A percentile compares a stretch with the other conserved stretches of the same genome.
These are phyloP conservation scores for Teunomyces panamensis DNA, from an alignment of 805 yeast genomes.

Conservation along the genomic window DNA sequence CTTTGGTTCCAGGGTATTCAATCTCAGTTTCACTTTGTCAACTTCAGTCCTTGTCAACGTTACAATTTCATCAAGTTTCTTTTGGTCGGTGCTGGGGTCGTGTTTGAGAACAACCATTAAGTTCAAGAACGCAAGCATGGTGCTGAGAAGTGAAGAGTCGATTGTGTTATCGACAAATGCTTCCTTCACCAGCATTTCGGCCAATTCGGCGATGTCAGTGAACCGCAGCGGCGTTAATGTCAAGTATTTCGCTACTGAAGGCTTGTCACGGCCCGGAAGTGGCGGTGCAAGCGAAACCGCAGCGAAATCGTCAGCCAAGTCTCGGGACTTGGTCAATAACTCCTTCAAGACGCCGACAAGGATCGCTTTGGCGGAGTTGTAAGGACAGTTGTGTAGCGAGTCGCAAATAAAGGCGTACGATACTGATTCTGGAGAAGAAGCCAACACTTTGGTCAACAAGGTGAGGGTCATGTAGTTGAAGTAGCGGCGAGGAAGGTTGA, in stretches of 20 bases:
- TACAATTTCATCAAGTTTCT: conserved; percentile 14
- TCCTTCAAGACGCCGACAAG: conserved; percentile 69
- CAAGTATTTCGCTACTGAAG: conserved; percentile 37
- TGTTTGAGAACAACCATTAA: conserved; percentile 39
- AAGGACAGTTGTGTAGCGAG: conserved; percentile 65
- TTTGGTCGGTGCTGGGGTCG: conserved; percentile 15
- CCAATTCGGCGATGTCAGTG: conserved; percentile 41
- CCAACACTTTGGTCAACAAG: conserved; percentile 60
- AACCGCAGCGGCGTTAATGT: conserved; percentile 41
- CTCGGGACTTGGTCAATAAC: conserved; percentile 42
- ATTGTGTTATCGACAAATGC: conserved; percentile 14
- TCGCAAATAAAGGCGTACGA: conserved; percentile 63
- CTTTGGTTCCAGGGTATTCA: conserved; percentile 4
- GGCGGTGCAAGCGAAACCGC: conserved; percentile 12
- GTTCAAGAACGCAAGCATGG: conserved; percentile 56
- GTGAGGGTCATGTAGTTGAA: conserved; percentile 51
- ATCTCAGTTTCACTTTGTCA: conserved; percentile 13
- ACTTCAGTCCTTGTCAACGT: conserved; percentile 13
- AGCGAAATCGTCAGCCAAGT: neutral
- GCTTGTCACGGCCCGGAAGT: conserved; percentile 13
- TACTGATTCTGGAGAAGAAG: conserved; percentile 52
- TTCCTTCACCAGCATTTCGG: conserved; percentile 18
- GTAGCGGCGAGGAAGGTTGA: conserved; percentile 14
- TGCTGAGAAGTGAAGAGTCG: conserved; percentile 31
- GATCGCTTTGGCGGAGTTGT: conserved; percentile 55